Percentiles rank a stretch among this genome's conserved stretches.
Evolutionary conservation across 306 rosid species (phyloP).

Genomic region (Crotalaria pallida): DNA sequence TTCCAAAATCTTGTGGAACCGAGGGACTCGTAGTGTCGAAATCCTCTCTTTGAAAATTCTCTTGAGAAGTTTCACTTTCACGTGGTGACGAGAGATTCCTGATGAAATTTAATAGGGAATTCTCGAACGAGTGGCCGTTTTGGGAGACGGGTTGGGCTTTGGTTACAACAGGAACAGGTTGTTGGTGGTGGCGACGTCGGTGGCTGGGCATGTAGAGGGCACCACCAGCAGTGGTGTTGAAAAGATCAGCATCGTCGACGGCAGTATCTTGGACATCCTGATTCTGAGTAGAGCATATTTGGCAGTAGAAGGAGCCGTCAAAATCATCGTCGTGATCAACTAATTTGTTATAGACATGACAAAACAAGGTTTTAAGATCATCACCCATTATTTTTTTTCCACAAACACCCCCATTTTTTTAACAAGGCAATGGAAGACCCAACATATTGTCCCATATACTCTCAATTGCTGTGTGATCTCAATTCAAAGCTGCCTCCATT

Average conservation of each 20-base stretch:
- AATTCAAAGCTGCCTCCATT: constrained; percentile 77
- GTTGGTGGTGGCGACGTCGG: too few relatives aligned
- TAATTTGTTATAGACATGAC: constrained; percentile 47
- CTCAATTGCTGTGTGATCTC: constrained; percentile 74
- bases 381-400: too few relatives aligned
- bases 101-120: too few relatives aligned
- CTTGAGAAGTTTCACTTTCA: constrained; percentile 22
- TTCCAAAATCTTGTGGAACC: constrained; percentile 51
- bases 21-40: constrained; percentile 24
- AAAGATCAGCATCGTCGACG: constrained; percentile 56
- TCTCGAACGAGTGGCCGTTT: constrained; percentile 33
- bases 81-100: constrained; percentile 27
- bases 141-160: constrained; percentile 54
- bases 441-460: constrained; percentile 96
- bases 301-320: constrained; percentile 78
- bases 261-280: constrained; percentile 55
- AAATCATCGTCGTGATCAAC: constrained; percentile 38
- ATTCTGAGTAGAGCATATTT: constrained; percentile 45
- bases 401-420: too few relatives aligned
- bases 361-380: constrained; percentile 26
- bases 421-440: constrained; percentile 97
- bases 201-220: constrained; percentile 54
- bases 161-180: constrained; percentile 16
- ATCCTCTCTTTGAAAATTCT: constrained; percentile 6
- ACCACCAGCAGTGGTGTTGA: constrained; percentile 27